phyloP scores from a whole-genome alignment of 2,329 filamentous ascomycete genomes.

The Ceratocystis albifundus region DNA sequence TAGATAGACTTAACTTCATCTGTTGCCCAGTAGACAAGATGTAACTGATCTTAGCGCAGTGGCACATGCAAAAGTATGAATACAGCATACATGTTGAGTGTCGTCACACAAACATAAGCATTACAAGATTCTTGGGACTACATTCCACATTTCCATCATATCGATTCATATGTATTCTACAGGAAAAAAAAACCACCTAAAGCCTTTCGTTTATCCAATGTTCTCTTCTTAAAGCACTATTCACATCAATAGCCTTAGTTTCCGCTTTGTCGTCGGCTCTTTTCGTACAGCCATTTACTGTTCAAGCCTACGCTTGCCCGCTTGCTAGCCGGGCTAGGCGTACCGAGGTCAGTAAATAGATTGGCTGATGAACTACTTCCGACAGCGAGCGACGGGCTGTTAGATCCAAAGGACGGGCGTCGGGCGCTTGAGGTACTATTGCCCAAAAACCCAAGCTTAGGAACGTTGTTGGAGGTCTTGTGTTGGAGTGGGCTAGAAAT shows the following conservation, averaged over 20 bases:
- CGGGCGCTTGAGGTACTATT: constrained; percentile 23
- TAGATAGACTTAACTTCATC: no score
- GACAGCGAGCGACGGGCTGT: constrained; percentile 38
- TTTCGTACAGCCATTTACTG: constrained; percentile 92
- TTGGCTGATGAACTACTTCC: constrained; percentile 36
- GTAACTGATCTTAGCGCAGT: no score
- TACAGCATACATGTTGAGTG: no score
- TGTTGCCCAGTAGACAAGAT: no score
- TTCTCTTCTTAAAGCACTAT: not conserved
- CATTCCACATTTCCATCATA: constrained; percentile 2
- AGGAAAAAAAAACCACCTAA: not conserved
- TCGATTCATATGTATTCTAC: not conserved
- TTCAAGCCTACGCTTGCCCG: constrained; percentile 67
- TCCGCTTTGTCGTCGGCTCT: constrained; percentile 48
- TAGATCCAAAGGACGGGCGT: constrained; percentile 52
- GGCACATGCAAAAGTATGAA: no score
- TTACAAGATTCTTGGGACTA: no score
- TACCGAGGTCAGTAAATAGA: constrained; percentile 48
- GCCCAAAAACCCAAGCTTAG: constrained; percentile 21
- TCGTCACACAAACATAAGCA: no score
- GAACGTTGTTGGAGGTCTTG: constrained; percentile 32
- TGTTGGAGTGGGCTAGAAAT: constrained; percentile 32
- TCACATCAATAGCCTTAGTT: constrained; percentile 31
- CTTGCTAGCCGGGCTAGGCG: constrained; percentile 59
- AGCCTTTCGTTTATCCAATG: not conserved